Conservation (phyloP, 371 early-diverging fungal species). For the Rhizopus sp. region DNA sequence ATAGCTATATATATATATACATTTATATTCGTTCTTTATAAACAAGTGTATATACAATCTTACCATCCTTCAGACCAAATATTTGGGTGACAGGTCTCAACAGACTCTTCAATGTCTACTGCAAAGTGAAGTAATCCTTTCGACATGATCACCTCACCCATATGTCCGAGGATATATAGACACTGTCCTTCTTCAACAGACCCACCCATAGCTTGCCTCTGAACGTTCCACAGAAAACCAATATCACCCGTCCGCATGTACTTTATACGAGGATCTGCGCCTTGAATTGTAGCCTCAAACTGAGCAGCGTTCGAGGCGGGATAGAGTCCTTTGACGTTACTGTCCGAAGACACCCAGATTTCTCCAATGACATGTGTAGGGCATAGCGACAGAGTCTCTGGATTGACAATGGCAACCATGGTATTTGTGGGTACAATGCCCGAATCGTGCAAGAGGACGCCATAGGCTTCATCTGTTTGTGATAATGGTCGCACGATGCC, state of each 20-base stretch:
- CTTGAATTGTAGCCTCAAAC: conserved; percentile 53
- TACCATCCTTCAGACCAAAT: conserved; percentile 61
- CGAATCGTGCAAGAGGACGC: conserved; percentile 73
- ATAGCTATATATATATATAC: conserved; percentile 25
- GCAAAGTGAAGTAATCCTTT: conserved; percentile 70
- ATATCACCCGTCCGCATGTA: conserved; percentile 83
- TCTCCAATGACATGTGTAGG: conserved; percentile 76
- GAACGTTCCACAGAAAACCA: conserved; percentile 74
- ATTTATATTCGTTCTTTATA: background rate
- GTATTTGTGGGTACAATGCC: conserved; percentile 77
- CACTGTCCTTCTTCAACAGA: conserved; percentile 62
- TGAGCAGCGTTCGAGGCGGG: conserved; percentile 15
- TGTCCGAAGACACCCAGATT: conserved; percentile 82
- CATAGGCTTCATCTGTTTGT: conserved; percentile 48
- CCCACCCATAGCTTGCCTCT: conserved; percentile 25
- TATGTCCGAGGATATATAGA: conserved; percentile 74
- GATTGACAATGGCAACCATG: conserved; percentile 83
- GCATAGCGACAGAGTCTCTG: conserved; percentile 61
- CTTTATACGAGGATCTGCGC: conserved; percentile 55
- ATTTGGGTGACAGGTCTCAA: conserved; percentile 59
- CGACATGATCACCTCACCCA: conserved; percentile 66
- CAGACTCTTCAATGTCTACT: conserved; percentile 72
- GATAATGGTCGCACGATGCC: conserved; percentile 60
- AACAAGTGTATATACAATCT: conserved; percentile 2
- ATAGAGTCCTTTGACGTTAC: conserved; percentile 50